phyloP scores from a whole-genome alignment of 2,329 filamentous ascomycete genomes.

The Microdochium bolleyi region DNA sequence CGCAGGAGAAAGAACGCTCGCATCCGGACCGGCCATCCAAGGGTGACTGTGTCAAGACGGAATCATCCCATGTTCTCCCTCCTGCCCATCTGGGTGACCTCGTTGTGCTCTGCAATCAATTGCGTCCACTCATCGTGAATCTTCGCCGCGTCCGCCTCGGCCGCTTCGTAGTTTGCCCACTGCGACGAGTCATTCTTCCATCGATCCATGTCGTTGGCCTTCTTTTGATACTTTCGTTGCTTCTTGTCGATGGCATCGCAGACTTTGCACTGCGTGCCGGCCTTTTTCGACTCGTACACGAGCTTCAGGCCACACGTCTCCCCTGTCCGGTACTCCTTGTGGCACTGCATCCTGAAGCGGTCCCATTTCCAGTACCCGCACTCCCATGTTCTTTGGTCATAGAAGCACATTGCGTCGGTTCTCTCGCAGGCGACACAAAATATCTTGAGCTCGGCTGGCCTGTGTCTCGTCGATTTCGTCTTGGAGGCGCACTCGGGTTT shows the following conservation, averaged over 20 bases:
- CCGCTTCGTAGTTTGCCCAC: conserved; percentile 35
- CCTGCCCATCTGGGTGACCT: neutral
- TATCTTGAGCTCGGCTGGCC: no score
- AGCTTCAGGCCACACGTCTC: conserved; percentile 95
- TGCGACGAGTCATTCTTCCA: conserved; percentile 42
- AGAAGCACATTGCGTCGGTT: conserved; percentile 74
- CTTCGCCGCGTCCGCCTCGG: conserved; percentile 60
- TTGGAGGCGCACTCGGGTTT: no score
- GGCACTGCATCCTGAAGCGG: conserved; percentile 85
- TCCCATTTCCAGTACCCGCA: conserved; percentile 86
- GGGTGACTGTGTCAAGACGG: no score
- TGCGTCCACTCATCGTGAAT: conserved; percentile 44
- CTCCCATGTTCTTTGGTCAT: conserved; percentile 76
- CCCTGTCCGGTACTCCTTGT: conserved; percentile 89
- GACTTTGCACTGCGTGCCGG: conserved; percentile 64
- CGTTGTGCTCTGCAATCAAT: conserved; percentile 1
- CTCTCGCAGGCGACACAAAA: neutral
- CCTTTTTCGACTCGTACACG: conserved; percentile 64
- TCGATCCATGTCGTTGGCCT: conserved; percentile 64
- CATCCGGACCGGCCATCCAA: no score
- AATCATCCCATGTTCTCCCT: neutral
- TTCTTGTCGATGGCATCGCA: conserved; percentile 90
- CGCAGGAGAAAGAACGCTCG: no score
- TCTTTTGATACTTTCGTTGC: conserved; percentile 64
- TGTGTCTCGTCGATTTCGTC: no score